Percentiles rank a stretch among this genome's conserved stretches.
Evolutionary conservation across 495 filamentous ascomycete species (phyloP).

Genomic region (Penicillium parvum): DNA sequence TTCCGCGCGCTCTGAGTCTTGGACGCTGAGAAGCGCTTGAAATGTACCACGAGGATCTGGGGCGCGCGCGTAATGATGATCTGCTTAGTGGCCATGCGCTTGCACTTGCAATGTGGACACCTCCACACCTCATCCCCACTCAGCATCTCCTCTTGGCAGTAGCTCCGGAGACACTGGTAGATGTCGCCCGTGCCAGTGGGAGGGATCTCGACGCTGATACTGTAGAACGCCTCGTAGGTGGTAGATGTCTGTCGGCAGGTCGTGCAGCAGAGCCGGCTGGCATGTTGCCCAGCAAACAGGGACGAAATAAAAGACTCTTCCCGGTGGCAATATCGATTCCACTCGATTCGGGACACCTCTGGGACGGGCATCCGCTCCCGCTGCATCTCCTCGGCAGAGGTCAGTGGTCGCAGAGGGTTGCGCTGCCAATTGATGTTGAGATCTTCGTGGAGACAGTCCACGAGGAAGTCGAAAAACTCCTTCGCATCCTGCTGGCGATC

Average conservation of each 20-base stretch:
- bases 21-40: constrained; percentile 65
- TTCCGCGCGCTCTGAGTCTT: constrained; percentile 57
- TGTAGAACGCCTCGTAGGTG: constrained; percentile 68
- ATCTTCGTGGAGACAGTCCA: constrained; percentile 72
- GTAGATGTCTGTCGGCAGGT: constrained; percentile 64
- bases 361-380: constrained; percentile 59
- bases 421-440: constrained; percentile 63
- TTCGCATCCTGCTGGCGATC: constrained; percentile 72
- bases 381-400: constrained; percentile 54
- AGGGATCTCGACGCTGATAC: constrained; percentile 64
- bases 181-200: constrained; percentile 47
- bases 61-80: constrained; percentile 71
- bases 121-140: constrained; percentile 66
- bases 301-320: constrained; percentile 62
- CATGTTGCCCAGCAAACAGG: constrained; percentile 70
- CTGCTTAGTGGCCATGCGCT: constrained; percentile 65
- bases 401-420: constrained; percentile 54
- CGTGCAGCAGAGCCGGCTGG: constrained; percentile 57
- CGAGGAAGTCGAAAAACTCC: constrained; percentile 70
- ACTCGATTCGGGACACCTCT: constrained; percentile 60
- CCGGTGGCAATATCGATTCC: constrained; percentile 64
- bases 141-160: constrained; percentile 64
- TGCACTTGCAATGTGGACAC: constrained; percentile 64
- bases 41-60: constrained; percentile 66
- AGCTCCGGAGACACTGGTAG: constrained; percentile 61